A percentile compares a stretch with the other conserved stretches of the same genome.
phyloP scores from a whole-genome alignment of 306 rosid genomes.

The Gynostemma pentaphyllum region DNA sequence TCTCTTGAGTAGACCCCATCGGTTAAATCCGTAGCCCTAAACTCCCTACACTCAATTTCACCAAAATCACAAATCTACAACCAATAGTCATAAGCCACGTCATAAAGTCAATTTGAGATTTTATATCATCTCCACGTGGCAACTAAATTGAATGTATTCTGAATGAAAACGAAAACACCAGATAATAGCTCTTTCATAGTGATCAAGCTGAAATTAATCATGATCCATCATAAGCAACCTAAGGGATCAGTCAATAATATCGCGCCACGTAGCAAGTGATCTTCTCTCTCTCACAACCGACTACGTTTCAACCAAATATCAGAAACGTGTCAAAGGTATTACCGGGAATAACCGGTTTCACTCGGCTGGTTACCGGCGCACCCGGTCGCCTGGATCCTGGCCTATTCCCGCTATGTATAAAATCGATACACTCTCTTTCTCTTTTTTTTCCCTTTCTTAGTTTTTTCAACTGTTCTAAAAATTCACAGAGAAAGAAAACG shows the following conservation, averaged over 20 bases:
- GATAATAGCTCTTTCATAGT: background rate
- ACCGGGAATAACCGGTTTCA: slow-evolving; percentile 22
- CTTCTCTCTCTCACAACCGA: slow-evolving; percentile 18
- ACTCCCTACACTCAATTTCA: background rate
- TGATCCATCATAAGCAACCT: slow-evolving; percentile 11
- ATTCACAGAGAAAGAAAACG: slow-evolving; percentile 9
- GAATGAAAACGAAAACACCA: background rate
- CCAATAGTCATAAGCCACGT: background rate
- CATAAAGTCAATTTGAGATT: background rate
- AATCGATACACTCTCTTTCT: background rate
- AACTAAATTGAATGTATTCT: background rate
- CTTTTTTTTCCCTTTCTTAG: background rate
- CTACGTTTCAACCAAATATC: background rate
- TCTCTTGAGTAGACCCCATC: slow-evolving; percentile 9
- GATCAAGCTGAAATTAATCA: background rate
- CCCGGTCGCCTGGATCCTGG: slow-evolving; percentile 25
- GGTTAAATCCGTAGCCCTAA: background rate
- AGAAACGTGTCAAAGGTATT: slow-evolving; percentile 11
- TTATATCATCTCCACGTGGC: background rate
- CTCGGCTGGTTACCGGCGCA: slow-evolving; percentile 7
- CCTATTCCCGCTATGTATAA: slow-evolving; percentile 36
- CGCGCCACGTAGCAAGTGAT: slow-evolving; percentile 12
- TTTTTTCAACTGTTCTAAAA: background rate
- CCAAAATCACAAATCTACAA: accelerated
- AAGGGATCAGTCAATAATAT: background rate